Percentiles rank a stretch among this genome's conserved stretches.
Conservation (phyloP, 2,329 filamentous ascomycete species). For the Xylariaceae sp. region DNA sequence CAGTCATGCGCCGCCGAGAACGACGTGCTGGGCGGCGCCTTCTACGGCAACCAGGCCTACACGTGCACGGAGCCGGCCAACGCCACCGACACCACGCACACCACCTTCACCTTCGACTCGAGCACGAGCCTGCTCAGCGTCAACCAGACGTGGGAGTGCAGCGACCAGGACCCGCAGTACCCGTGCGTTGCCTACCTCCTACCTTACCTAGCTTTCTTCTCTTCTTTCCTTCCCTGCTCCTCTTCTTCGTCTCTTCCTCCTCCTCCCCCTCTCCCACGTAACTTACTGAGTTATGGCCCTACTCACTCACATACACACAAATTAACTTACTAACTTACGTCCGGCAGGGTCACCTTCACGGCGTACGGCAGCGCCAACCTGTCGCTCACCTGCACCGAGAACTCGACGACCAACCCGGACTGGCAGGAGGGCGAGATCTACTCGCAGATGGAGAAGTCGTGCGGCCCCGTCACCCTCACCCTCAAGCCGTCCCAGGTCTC, state of each 20-base stretch:
- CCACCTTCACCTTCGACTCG: slow-evolving; percentile 36
- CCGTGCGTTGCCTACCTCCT: slow-evolving; percentile 27
- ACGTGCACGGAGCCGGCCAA: slow-evolving; percentile 30
- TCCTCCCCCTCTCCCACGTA: too few relatives aligned
- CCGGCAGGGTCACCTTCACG: slow-evolving; percentile 23
- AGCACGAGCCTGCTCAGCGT: slow-evolving; percentile 29
- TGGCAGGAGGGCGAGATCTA: slow-evolving; percentile 34
- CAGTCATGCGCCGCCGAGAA: slow-evolving; percentile 34
- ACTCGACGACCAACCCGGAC: slow-evolving; percentile 28
- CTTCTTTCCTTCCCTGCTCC: too few relatives aligned
- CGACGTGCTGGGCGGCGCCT: slow-evolving; percentile 38
- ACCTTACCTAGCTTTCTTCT: not conserved
- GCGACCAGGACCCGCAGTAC: slow-evolving; percentile 29
- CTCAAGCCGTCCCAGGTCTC: slow-evolving; percentile 27
- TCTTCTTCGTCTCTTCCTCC: not conserved
- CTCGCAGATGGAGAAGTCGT: slow-evolving; percentile 26
- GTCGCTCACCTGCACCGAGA: slow-evolving; percentile 27
- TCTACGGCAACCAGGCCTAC: slow-evolving; percentile 40
- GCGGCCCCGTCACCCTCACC: slow-evolving; percentile 21
- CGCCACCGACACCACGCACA: slow-evolving; percentile 20
- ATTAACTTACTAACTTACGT: not conserved
- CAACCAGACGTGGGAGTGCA: slow-evolving; percentile 44
- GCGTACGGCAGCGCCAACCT: slow-evolving; percentile 27
- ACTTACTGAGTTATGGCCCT: too few relatives aligned
- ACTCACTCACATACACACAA: not conserved